Conservation (phyloP, 1,284 basidiomycete species). For the Puccinia horiana region DNA sequence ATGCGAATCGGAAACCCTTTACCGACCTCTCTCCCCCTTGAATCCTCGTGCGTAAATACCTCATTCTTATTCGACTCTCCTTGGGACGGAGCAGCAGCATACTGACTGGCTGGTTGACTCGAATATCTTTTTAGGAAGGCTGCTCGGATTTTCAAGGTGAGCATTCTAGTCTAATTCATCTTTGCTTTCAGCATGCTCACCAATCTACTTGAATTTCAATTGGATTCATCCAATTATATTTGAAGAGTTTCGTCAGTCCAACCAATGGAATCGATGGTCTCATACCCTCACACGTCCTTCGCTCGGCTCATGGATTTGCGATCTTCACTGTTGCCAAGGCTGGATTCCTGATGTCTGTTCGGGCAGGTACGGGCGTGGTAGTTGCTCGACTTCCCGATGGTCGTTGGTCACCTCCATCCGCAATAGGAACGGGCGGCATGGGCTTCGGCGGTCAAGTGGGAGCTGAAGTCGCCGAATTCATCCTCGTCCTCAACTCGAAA, state of each 20-base stretch:
- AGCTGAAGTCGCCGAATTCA: slow-evolving; percentile 89
- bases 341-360: slow-evolving; percentile 65
- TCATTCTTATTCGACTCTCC: neutral
- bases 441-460: slow-evolving; percentile 80
- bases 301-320: slow-evolving; percentile 76
- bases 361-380: slow-evolving; percentile 85
- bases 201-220: neutral
- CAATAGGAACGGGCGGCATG: slow-evolving; percentile 90
- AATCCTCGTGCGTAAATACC: slow-evolving; percentile 20
- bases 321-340: slow-evolving; percentile 70
- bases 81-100: neutral
- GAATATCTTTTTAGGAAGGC: slow-evolving; percentile 20
- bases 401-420: slow-evolving; percentile 89
- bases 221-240: neutral
- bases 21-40: slow-evolving; percentile 36
- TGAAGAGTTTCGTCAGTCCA: slow-evolving; percentile 39
- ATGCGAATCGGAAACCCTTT: slow-evolving; percentile 47
- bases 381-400: slow-evolving; percentile 83
- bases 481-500: slow-evolving; percentile 79
- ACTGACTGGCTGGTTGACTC: neutral
- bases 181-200: too few species aligned
- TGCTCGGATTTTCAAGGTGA: slow-evolving; percentile 28
- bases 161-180: neutral
- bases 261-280: slow-evolving; percentile 34
- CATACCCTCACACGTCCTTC: slow-evolving; percentile 61